Base-by-base conservation (phyloP, 129 eudicot genomes). In the Artemisia annua region DNA sequence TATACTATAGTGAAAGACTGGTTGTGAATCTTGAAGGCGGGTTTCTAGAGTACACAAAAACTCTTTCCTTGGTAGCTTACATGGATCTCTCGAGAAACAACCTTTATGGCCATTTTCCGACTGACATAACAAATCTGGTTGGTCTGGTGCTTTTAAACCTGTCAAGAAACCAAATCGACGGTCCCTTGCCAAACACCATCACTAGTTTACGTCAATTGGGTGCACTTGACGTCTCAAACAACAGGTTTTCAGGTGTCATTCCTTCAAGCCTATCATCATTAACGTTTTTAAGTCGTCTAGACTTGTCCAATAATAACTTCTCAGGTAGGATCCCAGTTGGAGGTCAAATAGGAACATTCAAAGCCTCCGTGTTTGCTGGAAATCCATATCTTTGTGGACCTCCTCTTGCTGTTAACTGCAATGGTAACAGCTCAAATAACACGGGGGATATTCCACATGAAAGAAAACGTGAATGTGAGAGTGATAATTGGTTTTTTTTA, bases 321-420 rank as follows among this genome's bases (percentile, higher is more conserved):
- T 67, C 79, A 1, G 90, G 90, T 9, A 19, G 4, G 72, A 76
- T 85, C 20, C 89, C 89, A 17, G n/a, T 50, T 52, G 73, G 61
- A 51, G 30, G 62, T n/a, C 90, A 85, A 26, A 49, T 85, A 64
- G 35, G 76, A 70, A 85, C 87, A 12, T 85, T 85, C 61, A 50
- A 17, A 0, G 68, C 24, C 2, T 51, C 74, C 50, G 22, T 81
- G 2, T 86, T 82, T 74, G 73, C 39, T 7, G 83, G 85, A 17
- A 86, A 86, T 28, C 71, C 80, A 5, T 71, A 62, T 10, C 87
- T 83, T 15, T 86, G 87, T 77, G 90, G 90, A 74, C 81, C 83
- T 69, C 87, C 87, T 2, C 83, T 86, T 44, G 20, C 19, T 11
- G 76, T 49, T 4, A 35, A 48, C 10, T 86, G 90, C 75, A 48